These are phyloP conservation scores for Chenopodium formosanum DNA, from an alignment of 148 eudicot species.

Conservation along the genomic window DNA sequence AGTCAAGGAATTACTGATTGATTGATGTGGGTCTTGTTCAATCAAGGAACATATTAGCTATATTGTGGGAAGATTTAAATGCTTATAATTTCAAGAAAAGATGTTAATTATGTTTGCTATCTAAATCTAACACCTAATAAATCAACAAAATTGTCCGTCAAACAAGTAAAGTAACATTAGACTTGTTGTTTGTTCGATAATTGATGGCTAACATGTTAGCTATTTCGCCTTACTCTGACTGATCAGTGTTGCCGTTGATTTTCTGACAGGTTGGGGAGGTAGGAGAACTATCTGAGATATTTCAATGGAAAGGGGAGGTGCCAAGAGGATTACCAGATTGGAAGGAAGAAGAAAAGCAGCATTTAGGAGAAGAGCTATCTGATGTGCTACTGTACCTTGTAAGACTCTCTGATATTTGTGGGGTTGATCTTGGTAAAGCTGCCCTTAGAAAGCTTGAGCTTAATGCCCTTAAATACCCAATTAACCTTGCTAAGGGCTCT, in stretches of 20 bases:
- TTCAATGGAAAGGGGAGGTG: conserved; percentile 83
- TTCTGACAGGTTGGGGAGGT: conserved; percentile 64
- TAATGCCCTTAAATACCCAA: conserved; percentile 66
- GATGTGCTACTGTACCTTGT: conserved; percentile 70
- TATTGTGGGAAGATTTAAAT: not conserved
- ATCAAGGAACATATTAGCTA: no score
- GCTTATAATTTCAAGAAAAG: no score
- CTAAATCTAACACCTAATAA: not conserved
- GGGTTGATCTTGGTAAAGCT: conserved; percentile 75
- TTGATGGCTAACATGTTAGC: not conserved
- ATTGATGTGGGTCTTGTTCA: no score
- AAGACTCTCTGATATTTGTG: conserved; percentile 67
- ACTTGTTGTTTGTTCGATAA: not conserved
- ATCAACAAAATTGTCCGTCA: not conserved
- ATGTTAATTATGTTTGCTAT: not conserved
- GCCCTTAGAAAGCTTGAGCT: conserved; percentile 59
- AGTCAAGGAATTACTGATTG: not conserved
- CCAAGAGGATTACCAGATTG: conserved; percentile 67
- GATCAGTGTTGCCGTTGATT: not conserved
- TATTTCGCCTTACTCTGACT: not conserved
- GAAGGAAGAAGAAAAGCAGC: conserved; percentile 57
- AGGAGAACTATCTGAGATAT: conserved; percentile 72
- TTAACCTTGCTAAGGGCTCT: conserved; percentile 45
- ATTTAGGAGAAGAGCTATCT: conserved; percentile 70
- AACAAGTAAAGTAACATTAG: not conserved